Evolutionary conservation across 2,329 filamentous ascomycete genomes (phyloP).

Genomic region (Penicillium sp.): DNA sequence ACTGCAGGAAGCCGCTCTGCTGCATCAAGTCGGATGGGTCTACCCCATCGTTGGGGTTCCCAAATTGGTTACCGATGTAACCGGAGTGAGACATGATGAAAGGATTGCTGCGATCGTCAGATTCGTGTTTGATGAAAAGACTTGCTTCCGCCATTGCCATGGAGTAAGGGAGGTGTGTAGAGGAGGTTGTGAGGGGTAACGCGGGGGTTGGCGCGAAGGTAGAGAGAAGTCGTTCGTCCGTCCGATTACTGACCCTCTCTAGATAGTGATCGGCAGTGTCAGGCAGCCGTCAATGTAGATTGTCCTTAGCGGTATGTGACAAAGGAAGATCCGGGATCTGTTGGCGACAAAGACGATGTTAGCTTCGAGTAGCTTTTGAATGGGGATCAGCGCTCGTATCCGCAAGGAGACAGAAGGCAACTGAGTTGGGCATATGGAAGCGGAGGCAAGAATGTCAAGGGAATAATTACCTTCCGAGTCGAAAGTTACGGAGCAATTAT

Average conservation of each 20-base stretch:
- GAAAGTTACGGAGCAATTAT: background rate
- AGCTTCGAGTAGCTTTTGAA: constrained; percentile 4
- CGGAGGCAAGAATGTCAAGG: constrained; percentile 1
- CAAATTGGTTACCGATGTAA: constrained; percentile 52
- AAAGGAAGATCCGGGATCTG: constrained; percentile 4
- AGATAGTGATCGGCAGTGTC: constrained; percentile 5
- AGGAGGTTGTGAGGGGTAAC: constrained; percentile 5
- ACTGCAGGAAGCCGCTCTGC: constrained; percentile 47
- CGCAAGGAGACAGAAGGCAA: constrained; percentile 17
- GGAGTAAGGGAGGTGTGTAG: constrained; percentile 5
- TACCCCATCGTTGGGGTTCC: constrained; percentile 56
- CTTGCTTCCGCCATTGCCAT: constrained; percentile 51
- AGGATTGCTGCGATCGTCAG: constrained; percentile 55
- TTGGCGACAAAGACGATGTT: constrained; percentile 3
- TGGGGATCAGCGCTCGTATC: constrained; percentile 5
- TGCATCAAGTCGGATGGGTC: constrained; percentile 83
- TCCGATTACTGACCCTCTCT: constrained; percentile 18
- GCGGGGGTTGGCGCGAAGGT: constrained; percentile 7
- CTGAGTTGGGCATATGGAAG: background rate
- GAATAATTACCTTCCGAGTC: constrained; percentile 8
- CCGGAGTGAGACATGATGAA: constrained; percentile 48
- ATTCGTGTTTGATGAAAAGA: constrained; percentile 64
- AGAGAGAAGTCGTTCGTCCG: constrained; percentile 8
- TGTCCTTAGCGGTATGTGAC: constrained; percentile 4
- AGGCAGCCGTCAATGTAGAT: constrained; percentile 13